phyloP scores from a whole-genome alignment of 306 rosid genomes.

The Bauhinia variegata region DNA sequence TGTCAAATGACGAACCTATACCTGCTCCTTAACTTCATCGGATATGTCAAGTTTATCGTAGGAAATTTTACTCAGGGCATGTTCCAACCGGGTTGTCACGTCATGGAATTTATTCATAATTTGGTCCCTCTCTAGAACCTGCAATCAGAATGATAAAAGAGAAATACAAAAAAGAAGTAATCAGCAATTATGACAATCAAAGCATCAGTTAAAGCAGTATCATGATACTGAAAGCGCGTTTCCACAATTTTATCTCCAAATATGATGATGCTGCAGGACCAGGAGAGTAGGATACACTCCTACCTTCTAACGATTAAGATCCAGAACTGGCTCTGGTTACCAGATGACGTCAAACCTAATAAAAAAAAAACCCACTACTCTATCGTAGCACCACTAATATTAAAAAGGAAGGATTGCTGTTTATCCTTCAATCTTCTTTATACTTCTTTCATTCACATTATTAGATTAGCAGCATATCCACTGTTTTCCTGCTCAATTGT shows the following conservation, averaged over 20 bases:
- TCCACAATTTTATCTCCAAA: constrained; percentile 22
- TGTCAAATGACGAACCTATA: constrained; percentile 36
- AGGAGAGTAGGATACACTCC: not conserved
- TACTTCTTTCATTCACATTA: not conserved
- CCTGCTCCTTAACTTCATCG: constrained; percentile 99
- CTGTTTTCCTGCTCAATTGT: not conserved
- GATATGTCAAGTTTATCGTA: constrained; percentile 82
- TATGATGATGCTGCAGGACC: not conserved
- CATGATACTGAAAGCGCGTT: constrained; percentile 17
- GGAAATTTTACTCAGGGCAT: constrained; percentile 71
- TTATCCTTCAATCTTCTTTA: not conserved
- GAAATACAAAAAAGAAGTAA: not conserved
- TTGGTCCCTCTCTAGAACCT: constrained; percentile 88
- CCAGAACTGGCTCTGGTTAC: not conserved
- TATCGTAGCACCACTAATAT: not conserved
- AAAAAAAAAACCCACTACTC: too few species aligned
- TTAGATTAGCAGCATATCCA: constrained; percentile 5
- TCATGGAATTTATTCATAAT: constrained; percentile 69
- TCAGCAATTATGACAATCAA: constrained; percentile 6
- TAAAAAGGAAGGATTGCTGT: not conserved
- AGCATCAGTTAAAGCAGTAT: constrained; percentile 31
- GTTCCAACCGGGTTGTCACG: constrained; percentile 74
- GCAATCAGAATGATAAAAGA: constrained; percentile 23
- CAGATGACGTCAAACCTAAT: not conserved
- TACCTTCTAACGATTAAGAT: not conserved